Conservation (phyloP, 2,329 filamentous ascomycete species). For the Phaeophleospora eucalypticola region DNA sequence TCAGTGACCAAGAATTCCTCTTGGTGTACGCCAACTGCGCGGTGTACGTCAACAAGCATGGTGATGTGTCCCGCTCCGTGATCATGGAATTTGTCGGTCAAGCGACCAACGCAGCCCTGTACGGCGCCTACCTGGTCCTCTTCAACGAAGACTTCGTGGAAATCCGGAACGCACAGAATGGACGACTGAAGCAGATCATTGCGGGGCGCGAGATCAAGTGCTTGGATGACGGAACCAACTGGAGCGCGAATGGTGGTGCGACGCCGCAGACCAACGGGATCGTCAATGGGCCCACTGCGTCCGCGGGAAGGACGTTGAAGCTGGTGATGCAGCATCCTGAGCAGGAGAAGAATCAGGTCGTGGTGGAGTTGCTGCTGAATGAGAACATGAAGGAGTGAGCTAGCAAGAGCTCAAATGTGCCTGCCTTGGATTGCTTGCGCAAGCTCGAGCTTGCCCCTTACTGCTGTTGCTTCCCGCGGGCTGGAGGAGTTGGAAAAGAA, state of each 20-base stretch:
- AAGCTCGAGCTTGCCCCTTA: too few relatives aligned
- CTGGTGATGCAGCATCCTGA: conserved; percentile 93
- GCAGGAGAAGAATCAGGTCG: conserved; percentile 74
- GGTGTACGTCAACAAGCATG: conserved; percentile 97
- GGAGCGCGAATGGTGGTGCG: conserved; percentile 37
- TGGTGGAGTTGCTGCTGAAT: conserved; percentile 89
- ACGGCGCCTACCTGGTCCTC: conserved; percentile 83
- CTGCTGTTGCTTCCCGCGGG: too few relatives aligned
- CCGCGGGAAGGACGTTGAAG: conserved; percentile 71
- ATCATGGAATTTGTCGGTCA: conserved; percentile 99
- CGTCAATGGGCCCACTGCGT: conserved; percentile 29
- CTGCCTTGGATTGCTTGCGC: too few relatives aligned
- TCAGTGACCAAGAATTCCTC: conserved; percentile 83
- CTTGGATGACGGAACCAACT: conserved; percentile 75
- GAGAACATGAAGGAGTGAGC: conserved; percentile 55
- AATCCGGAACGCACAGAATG: conserved; percentile 94
- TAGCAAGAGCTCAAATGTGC: neutral
- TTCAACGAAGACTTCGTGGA: conserved; percentile 97
- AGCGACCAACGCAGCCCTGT: conserved; percentile 81
- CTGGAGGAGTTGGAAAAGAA: too few relatives aligned
- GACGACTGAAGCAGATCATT: conserved; percentile 87
- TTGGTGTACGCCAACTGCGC: conserved; percentile 94
- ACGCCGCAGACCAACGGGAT: conserved; percentile 12
- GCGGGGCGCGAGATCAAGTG: conserved; percentile 84
- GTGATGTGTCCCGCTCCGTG: conserved; percentile 86